Conservation (phyloP, 1,139 yeast species). For the Eremothecium sinecaudum region DNA sequence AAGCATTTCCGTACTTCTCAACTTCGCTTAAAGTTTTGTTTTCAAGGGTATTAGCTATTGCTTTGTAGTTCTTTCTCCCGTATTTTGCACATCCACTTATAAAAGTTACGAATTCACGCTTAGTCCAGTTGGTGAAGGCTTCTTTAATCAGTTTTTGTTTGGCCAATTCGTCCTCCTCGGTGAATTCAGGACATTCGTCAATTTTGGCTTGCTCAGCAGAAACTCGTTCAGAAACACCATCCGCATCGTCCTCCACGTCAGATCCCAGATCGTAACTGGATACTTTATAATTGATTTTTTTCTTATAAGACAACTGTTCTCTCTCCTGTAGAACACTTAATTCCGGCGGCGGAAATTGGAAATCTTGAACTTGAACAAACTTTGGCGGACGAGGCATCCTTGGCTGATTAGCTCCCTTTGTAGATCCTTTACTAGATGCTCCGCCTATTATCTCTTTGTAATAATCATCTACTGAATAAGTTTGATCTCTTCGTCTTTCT, state of each 20-base stretch:
- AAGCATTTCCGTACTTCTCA: slow-evolving; percentile 52
- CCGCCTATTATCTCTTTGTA: slow-evolving; percentile 58
- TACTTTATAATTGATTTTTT: slow-evolving; percentile 61
- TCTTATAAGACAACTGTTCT: slow-evolving; percentile 70
- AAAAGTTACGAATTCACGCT: slow-evolving; percentile 81
- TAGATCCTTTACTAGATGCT: slow-evolving; percentile 17
- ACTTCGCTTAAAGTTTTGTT: slow-evolving; percentile 66
- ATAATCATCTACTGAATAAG: slow-evolving; percentile 78
- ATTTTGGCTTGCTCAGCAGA: slow-evolving; percentile 54
- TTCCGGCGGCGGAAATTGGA: slow-evolving; percentile 72
- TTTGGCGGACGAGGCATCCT: slow-evolving; percentile 64
- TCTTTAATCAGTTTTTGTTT: slow-evolving; percentile 53
- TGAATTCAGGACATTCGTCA: slow-evolving; percentile 59
- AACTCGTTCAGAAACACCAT: slow-evolving; percentile 37
- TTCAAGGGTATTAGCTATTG: slow-evolving; percentile 57
- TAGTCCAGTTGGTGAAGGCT: slow-evolving; percentile 75
- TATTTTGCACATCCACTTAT: slow-evolving; percentile 71
- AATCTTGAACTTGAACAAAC: slow-evolving; percentile 64
- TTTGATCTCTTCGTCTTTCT: slow-evolving; percentile 85
- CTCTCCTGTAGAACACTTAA: slow-evolving; percentile 58
- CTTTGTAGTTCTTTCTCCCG: slow-evolving; percentile 57
- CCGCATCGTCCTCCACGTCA: slow-evolving; percentile 23
- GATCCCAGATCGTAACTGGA: slow-evolving; percentile 39
- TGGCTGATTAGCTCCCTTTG: slow-evolving; percentile 37
- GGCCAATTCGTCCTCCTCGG: slow-evolving; percentile 60